These are phyloP conservation scores for Candida xiaguanensis DNA, from an alignment of 805 yeast genomes.

Conservation along the genomic window DNA sequence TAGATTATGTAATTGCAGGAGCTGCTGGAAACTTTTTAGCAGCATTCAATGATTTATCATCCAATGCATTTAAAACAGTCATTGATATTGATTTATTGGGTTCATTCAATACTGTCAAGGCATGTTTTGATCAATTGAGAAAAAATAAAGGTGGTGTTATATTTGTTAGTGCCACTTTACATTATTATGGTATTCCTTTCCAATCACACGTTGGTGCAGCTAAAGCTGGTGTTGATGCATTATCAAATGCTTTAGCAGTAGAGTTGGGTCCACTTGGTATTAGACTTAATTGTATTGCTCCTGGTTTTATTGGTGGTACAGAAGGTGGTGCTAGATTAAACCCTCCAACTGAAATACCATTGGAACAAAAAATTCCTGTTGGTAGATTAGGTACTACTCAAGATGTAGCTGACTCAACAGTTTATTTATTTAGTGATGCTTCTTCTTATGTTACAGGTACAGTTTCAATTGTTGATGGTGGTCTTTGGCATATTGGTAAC, in stretches of 20 bases:
- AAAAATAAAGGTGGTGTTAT: constrained; percentile 67
- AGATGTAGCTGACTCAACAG: constrained; percentile 88
- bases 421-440: constrained; percentile 79
- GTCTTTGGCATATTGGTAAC: constrained; percentile 74
- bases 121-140: constrained; percentile 62
- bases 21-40: constrained; percentile 93
- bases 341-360: constrained; percentile 26
- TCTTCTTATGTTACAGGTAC: constrained; percentile 77
- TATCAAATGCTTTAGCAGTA: constrained; percentile 78
- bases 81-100: constrained; percentile 85
- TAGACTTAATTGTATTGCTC: constrained; percentile 81
- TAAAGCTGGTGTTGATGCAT: constrained; percentile 91
- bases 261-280: constrained; percentile 91
- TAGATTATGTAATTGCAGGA: constrained; percentile 88
- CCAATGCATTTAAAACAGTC: constrained; percentile 88
- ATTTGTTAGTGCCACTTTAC: constrained; percentile 86
- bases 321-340: constrained; percentile 71
- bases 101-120: constrained; percentile 85
- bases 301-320: constrained; percentile 84
- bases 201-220: constrained; percentile 93
- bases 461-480: constrained; percentile 84
- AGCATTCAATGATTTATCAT: constrained; percentile 71
- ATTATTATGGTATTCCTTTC: constrained; percentile 83
- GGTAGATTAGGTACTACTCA: constrained; percentile 64
- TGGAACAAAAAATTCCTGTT: constrained; percentile 53